phyloP scores from a whole-genome alignment of 2,329 filamentous ascomycete species.

The Fusarium bulbicola region DNA sequence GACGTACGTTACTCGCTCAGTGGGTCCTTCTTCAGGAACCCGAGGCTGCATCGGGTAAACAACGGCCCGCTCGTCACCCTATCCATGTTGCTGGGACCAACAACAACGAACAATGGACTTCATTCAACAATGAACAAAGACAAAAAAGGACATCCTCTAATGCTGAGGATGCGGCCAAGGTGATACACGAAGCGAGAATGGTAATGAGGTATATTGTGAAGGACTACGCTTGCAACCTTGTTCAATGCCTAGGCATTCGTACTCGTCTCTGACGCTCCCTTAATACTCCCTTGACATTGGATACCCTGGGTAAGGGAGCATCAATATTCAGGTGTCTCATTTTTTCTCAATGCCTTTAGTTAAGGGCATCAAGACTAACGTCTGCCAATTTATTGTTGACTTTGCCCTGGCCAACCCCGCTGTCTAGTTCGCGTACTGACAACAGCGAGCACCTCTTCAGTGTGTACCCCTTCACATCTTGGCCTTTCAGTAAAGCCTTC shows the following conservation, averaged over 20 bases:
- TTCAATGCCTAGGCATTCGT: neutral
- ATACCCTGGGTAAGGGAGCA: slow-evolving; percentile 27
- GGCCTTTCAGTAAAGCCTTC: neutral
- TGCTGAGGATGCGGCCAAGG: neutral
- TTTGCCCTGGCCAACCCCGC: neutral
- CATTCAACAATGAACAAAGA: neutral
- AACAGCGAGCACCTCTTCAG: neutral
- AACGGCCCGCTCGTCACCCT: slow-evolving; percentile 26
- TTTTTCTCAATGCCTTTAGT: neutral
- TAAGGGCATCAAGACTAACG: slow-evolving; percentile 6
- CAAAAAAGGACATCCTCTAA: neutral
- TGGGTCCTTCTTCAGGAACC: slow-evolving; percentile 31
- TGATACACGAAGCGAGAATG: neutral
- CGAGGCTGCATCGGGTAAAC: slow-evolving; percentile 39
- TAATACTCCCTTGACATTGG: neutral
- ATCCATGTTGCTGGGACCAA: slow-evolving; percentile 33
- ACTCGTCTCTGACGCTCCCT: slow-evolving; percentile 2
- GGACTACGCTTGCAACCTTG: neutral
- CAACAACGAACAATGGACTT: neutral
- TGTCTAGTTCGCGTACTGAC: neutral
- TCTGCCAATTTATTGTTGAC: neutral
- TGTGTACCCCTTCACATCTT: neutral
- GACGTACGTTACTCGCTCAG: slow-evolving; percentile 40
- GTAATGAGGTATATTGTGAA: neutral
- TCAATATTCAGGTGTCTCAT: neutral